Evolutionary conservation across 768 basidiomycete genomes (phyloP).

Genomic region (Tulasnella sp.): DNA sequence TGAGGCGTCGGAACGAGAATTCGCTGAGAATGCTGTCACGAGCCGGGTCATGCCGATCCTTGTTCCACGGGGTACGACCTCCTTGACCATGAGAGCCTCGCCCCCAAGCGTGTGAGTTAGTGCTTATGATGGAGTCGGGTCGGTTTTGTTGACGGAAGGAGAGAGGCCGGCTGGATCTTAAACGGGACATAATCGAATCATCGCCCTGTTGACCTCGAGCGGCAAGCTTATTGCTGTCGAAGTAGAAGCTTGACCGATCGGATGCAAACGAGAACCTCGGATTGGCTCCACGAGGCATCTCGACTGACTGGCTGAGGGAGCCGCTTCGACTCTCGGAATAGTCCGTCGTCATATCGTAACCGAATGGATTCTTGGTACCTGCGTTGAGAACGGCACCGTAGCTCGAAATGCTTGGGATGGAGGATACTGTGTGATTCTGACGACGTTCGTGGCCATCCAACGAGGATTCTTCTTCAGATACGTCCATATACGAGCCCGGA

Average conservation of each 20-base stretch:
- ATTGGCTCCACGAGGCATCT: conserved; percentile 23
- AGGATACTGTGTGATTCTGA: conserved; percentile 31
- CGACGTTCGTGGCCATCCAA: not conserved
- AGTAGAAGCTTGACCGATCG: conserved; percentile 69
- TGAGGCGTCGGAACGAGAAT: conserved; percentile 43
- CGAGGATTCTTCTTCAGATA: not conserved
- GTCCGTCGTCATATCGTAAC: conserved; percentile 53
- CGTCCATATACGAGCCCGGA: not conserved
- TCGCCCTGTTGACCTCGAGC: conserved; percentile 43
- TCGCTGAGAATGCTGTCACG: conserved; percentile 58
- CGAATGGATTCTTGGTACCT: conserved; percentile 62
- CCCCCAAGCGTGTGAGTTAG: conserved; percentile 45
- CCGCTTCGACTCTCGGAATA: conserved; percentile 61
- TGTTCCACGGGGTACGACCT: conserved; percentile 48
- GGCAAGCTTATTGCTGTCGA: conserved; percentile 32
- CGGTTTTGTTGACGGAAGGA: conserved; percentile 33
- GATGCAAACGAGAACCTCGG: conserved; percentile 49
- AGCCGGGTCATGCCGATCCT: conserved; percentile 29
- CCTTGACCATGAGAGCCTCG: conserved; percentile 44
- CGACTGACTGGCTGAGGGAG: conserved; percentile 34
- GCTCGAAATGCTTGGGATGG: conserved; percentile 70
- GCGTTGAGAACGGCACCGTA: conserved; percentile 56
- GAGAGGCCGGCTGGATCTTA: conserved; percentile 39
- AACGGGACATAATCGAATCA: conserved; percentile 42
- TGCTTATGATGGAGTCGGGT: conserved; percentile 27